These are phyloP conservation scores for Cryoendolithus antarcticus DNA, from an alignment of 2,329 filamentous ascomycete genomes.

Conservation along the genomic window DNA sequence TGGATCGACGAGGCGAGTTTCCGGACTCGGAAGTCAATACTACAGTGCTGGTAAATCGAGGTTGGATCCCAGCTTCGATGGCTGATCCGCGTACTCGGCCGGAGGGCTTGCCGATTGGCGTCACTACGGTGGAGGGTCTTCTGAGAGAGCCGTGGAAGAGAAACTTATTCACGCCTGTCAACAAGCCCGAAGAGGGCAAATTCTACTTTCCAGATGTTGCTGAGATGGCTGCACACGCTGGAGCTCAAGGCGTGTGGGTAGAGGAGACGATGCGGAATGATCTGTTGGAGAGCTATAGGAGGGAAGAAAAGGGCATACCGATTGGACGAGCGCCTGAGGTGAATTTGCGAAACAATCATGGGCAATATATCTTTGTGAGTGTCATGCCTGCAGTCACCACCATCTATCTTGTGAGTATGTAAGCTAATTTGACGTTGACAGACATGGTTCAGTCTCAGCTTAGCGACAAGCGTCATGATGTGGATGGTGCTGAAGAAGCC, in stretches of 20 bases:
- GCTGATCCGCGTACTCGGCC: conserved; percentile 50
- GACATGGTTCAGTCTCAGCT: conserved; percentile 80
- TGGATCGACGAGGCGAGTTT: conserved; percentile 53
- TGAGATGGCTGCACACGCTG: conserved; percentile 75
- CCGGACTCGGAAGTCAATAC: conserved; percentile 40
- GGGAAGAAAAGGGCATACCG: conserved; percentile 70
- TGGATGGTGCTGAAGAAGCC: conserved; percentile 91
- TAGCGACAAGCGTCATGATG: conserved; percentile 84
- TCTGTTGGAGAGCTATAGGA: conserved; percentile 61
- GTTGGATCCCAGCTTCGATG: conserved; percentile 77
- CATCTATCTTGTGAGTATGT: too few species aligned
- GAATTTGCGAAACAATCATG: conserved; percentile 89
- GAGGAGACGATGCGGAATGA: conserved; percentile 90
- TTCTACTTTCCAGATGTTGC: conserved; percentile 93
- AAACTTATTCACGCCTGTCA: conserved; percentile 93
- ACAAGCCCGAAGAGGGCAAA: conserved; percentile 66
- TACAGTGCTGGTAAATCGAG: conserved; percentile 67
- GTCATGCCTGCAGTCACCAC: not conserved
- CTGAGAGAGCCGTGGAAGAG: conserved; percentile 87
- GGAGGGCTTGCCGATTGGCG: conserved; percentile 53
- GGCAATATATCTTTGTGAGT: conserved; percentile 43
- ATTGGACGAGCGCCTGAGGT: conserved; percentile 82
- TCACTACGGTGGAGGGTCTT: conserved; percentile 71
- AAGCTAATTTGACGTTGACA: too few species aligned
- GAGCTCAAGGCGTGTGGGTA: conserved; percentile 83